Evolutionary conservation across 495 filamentous ascomycete genomes (phyloP).

Genomic region (Tetracladium marchalianum): DNA sequence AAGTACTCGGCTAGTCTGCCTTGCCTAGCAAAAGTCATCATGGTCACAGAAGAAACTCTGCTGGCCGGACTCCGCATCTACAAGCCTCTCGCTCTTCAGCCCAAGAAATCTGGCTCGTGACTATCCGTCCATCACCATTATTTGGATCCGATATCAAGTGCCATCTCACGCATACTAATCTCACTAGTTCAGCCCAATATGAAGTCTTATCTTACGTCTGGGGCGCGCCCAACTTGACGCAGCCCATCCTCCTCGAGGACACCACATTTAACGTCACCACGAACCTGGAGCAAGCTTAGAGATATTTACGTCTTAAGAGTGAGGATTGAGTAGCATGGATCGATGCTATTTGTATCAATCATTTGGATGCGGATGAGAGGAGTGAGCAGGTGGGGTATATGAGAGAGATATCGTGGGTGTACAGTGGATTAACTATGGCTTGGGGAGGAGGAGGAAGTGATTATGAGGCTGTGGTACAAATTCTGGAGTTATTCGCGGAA

Average conservation of each 20-base stretch:
- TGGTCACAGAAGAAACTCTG: no score
- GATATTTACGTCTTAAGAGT: not conserved
- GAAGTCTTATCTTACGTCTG: constrained; percentile 10
- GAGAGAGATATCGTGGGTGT: constrained; percentile 24
- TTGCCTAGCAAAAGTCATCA: no score
- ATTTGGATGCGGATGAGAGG: constrained; percentile 23
- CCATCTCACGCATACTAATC: no score
- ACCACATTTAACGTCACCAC: not conserved
- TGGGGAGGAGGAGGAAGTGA: constrained; percentile 12
- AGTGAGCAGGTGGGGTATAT: constrained; percentile 25
- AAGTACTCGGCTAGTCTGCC: no score
- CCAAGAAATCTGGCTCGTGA: no score
- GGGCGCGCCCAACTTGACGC: constrained; percentile 1
- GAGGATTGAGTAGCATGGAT: constrained; percentile 17
- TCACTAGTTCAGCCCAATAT: no score
- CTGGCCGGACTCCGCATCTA: no score
- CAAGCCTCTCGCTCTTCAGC: no score
- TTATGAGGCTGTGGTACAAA: not conserved
- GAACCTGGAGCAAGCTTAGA: not conserved
- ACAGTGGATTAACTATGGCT: constrained; percentile 26
- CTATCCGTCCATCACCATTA: no score
- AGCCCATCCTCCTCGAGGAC: constrained; percentile 5
- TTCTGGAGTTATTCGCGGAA: not conserved
- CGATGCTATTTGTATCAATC: constrained; percentile 33
- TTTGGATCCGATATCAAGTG: no score